Evolutionary conservation across 208 protist genomes (phyloP).

Genomic region (Leishmania braziliensis): DNA sequence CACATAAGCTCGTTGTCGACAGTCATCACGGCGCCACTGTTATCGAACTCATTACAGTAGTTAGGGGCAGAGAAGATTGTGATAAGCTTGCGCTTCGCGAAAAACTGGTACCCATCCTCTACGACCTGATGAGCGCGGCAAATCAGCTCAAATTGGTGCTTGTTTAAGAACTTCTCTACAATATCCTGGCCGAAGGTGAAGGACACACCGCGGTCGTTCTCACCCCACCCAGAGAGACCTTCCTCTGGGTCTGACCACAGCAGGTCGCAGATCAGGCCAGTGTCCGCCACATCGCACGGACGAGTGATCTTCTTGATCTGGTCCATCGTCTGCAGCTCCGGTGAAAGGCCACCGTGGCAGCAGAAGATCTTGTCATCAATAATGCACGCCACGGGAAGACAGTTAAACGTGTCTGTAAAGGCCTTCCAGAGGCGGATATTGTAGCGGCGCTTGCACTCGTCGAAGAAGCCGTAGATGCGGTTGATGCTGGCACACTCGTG

Average conservation of each 20-base stretch:
- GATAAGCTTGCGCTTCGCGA: constrained; percentile 95
- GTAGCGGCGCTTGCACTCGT: constrained; percentile 99
- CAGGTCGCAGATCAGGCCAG: constrained; percentile 99
- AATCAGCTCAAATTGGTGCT: constrained; percentile 96
- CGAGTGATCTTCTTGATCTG: constrained; percentile 96
- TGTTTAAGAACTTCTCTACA: constrained; percentile 95
- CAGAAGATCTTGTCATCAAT: constrained; percentile 99
- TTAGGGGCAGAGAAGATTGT: constrained; percentile 99
- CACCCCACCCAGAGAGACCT: constrained; percentile 87
- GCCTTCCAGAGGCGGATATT: constrained; percentile 99
- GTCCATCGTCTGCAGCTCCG: constrained; percentile 96
- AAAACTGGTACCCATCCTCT: constrained; percentile 97
- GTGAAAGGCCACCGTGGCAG: constrained; percentile 98
- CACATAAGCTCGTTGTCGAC: constrained; percentile 98
- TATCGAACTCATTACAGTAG: constrained; percentile 99
- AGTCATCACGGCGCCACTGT: constrained; percentile 99
- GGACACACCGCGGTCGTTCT: constrained; percentile 94
- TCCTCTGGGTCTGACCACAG: constrained; percentile 99
- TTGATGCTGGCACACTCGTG: constrained; percentile 99
- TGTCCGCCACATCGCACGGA: constrained; percentile 99
- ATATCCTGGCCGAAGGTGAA: constrained; percentile 93
- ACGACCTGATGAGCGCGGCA: constrained; percentile 98
- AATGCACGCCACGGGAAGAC: constrained; percentile 98
- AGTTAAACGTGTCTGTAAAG: constrained; percentile 99
- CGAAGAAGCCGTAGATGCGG: constrained; percentile 99